Evolutionary conservation across 2,329 filamentous ascomycete species (phyloP), one percentile per base, ranked within the genome.

Genomic region (Bipolaris zeicola): DNA sequence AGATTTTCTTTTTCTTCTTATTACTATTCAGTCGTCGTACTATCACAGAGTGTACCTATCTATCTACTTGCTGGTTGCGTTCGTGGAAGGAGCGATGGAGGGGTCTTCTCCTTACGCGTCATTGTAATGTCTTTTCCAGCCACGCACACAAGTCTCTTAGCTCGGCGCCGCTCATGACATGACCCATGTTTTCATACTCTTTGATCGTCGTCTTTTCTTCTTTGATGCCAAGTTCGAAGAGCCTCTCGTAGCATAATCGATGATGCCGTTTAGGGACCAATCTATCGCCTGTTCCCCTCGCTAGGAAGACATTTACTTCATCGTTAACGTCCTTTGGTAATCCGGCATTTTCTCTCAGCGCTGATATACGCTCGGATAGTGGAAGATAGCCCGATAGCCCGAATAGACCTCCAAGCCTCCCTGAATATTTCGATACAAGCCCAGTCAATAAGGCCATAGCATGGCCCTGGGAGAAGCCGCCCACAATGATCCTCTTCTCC

Each of bases 381-480:
- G 81, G 81, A 20, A 84, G 62, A 61, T 82, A 83, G 2, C 81
- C 81, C 62, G 78, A 79, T 41, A 82, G 50, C 0, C 79, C 78
- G 0, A 78, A 74, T 33, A 82, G 62, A 65, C 79, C 54, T 63
- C 77, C 53, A 13, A 82, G 65, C 22, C 69, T 72, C 1, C 79
- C 79, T 6, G 74, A 66, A 51, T 78, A 78, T 45, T 72, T 75
- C 5, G 76, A 78, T 2, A 67, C 74, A 28, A 82, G 59, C 13
- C 79, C 78, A 5, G 75, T 77, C 6, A 81, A 70, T 34, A 82
- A 55, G 11, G 76, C 73, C 56, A 82, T 74, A 0, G 78, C 80
- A 65, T 79, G 78, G 16, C 80, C 80, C 60, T 82, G 80, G 20
- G 78, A 80, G 64, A 82, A 82, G 2, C 80, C 80, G 3, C 78